Evolutionary conservation across 2,329 filamentous ascomycete species (phyloP), one percentile per base, ranked within the genome.

Genomic region (Parastagonospora nodorum): DNA sequence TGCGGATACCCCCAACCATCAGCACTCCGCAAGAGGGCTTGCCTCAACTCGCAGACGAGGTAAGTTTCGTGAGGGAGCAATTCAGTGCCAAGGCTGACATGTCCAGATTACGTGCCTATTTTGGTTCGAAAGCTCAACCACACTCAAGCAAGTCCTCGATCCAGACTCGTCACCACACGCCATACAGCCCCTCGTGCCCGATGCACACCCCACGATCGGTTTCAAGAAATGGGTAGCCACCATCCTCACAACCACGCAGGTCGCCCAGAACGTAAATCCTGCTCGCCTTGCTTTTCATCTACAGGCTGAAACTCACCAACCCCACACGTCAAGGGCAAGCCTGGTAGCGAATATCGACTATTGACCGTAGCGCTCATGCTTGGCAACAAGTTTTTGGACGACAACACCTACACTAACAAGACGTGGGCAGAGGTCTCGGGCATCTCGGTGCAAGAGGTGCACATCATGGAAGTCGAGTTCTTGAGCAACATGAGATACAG

Each of bases 391-490:
- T 99, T 97, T 71, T 78, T 99, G 64, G 94, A 99, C 70, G 94
- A 99, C 74, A 99, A 97, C 73, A 97, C 94, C 0, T 99, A 99
- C 75, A 97, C 94, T 32, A 99, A 99, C 79, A 97, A 97, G 80
- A 99, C 94, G 0, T 99, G 94, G 94, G 94, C 93, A 2, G 94
- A 99, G 66, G 94, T 99, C 9, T 97, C 94, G 1, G 89, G 90
- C 38, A 96, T 99, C 54, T 87, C 90, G 1, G 93, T 97, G 10
- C 86, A 88, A 53, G 94, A 99, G 74, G 96, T 99, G 44, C 94
- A 99, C 72, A 89, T 97, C 38, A 99, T 99, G 94, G 94, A 99
- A 73, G 94, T 99, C n/a, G 94, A 99, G 73, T 99, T 99, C 66
- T 80, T 99, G 57, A 97, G 93, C 79, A 97, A 97, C 74, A 96